These are phyloP conservation scores for Carex parvula DNA, from an alignment of 176 grass and related monocot species.

Conservation along the genomic window DNA sequence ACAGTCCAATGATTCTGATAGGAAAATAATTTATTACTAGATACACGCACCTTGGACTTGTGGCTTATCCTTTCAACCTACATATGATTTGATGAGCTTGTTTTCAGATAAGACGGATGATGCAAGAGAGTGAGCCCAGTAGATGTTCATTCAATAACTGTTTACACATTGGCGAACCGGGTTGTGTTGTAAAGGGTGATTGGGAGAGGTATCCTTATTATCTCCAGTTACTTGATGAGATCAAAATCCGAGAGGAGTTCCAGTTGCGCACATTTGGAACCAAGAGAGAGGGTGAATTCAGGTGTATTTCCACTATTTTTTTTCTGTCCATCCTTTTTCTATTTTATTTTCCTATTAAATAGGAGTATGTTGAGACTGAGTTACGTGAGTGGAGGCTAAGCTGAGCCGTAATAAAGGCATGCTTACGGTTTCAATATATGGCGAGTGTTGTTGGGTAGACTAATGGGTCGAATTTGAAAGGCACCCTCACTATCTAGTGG, in stretches of 20 bases:
- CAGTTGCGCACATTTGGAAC: constrained; percentile 91
- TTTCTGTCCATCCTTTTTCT: background rate
- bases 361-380: background rate
- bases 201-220: constrained; percentile 98
- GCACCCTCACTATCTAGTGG: background rate
- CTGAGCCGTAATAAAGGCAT: background rate
- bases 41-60: background rate
- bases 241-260: constrained; percentile 89
- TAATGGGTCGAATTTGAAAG: background rate
- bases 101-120: constrained; percentile 72
- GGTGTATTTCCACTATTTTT: constrained; percentile 36
- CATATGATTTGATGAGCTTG: background rate
- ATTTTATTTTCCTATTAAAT: background rate
- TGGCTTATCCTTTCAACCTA: background rate
- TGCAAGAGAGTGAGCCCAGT: constrained; percentile 47
- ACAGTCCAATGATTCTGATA: background rate
- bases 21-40: background rate
- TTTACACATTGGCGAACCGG: constrained; percentile 82
- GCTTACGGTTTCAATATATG: background rate
- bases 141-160: constrained; percentile 87
- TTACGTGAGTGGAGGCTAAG: background rate
- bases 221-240: constrained; percentile 96
- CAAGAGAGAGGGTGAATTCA: constrained; percentile 83
- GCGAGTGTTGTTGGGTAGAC: background rate
- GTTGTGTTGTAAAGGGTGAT: constrained; percentile 75